Evolutionary conservation across 163 green algal species (phyloP), one percentile per base, ranked within the genome.

Genomic region (Scenedesmus sp.): DNA sequence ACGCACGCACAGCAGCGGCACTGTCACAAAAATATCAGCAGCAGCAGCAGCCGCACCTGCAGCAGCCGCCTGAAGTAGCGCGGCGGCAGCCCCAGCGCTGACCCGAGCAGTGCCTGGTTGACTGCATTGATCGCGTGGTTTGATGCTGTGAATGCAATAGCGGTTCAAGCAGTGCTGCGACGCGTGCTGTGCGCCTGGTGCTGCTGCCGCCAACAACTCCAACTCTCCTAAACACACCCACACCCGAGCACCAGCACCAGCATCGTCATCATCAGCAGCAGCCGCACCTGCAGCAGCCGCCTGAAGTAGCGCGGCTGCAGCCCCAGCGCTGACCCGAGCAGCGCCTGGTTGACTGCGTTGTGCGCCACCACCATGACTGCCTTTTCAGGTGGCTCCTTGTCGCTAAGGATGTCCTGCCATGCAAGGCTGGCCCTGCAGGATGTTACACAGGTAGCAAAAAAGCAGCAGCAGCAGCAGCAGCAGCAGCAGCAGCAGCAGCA

Each of bases 341-440:
- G 93, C 0, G 97, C 97, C 94, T 99, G 98, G 94, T 99, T 99
- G 59, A 99, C 96, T 9, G 98, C 98, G 92, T 99, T 99, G 95
- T 99, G 98, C 0, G 98, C 98, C 3, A 99, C 98, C 20, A 99
- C 96, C 73, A 99, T 79, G 23, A 79, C 70, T 2, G 70, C 70
- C 70, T 79, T 79, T 23, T 79, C 70, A 13, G 70, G 96, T 26
- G 70, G 12, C 23, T 79, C 70, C 70, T 79, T 79, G 23, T 79
- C 70, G 7, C 23, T 52, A 5, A 99, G 94, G 3, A 99, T 93
- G 20, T 95, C 70, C 64, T 95, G 95, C 97, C 97, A 99, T 2
- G 96, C 97, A 34, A 98, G 91, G 1, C 96, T 98, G 18, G 94
- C 97, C n/a, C 97, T 90, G 86, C 34, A 46, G 34, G 34, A 46